phyloP scores from a whole-genome alignment of 2,329 filamentous ascomycete species.

The Penicillium psychrosexuale region DNA sequence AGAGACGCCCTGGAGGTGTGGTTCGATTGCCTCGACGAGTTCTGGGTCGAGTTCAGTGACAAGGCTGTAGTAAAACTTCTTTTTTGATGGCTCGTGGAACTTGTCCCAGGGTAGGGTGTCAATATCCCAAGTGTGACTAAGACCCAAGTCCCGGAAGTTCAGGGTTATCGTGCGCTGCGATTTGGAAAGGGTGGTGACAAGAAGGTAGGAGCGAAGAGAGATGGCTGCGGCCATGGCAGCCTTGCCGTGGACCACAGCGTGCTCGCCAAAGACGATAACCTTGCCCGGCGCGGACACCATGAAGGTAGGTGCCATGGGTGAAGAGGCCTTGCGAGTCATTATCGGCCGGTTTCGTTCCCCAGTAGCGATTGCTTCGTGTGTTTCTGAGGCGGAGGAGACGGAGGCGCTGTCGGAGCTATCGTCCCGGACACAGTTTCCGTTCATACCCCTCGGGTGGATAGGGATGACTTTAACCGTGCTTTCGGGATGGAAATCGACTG shows the following conservation, averaged over 20 bases:
- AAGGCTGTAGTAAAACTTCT: conserved; percentile 91
- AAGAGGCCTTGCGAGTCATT: conserved; percentile 43
- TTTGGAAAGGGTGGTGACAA: conserved; percentile 91
- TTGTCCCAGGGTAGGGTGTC: conserved; percentile 81
- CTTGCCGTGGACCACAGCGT: conserved; percentile 97
- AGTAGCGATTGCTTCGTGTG: conserved; percentile 5
- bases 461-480: conserved; percentile 19
- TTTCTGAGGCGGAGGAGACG: conserved; percentile 27
- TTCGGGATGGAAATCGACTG: conserved; percentile 28
- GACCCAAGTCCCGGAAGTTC: conserved; percentile 84
- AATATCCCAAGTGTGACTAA: conserved; percentile 92
- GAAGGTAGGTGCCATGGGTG: conserved; percentile 76
- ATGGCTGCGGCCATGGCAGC: conserved; percentile 93
- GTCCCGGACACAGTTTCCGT: conserved; percentile 9
- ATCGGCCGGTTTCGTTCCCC: conserved; percentile 10
- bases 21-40: conserved; percentile 74
- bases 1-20: conserved; percentile 72
- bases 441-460: conserved; percentile 14
- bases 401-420: conserved; percentile 30
- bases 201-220: conserved; percentile 91
- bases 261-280: conserved; percentile 96
- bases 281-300: conserved; percentile 98
- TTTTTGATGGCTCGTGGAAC: conserved; percentile 78
- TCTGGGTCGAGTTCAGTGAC: conserved; percentile 81
- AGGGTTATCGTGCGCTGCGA: conserved; percentile 83